phyloP scores from a whole-genome alignment of 176 grass and related monocot genomes.

The Phragmites australis region DNA sequence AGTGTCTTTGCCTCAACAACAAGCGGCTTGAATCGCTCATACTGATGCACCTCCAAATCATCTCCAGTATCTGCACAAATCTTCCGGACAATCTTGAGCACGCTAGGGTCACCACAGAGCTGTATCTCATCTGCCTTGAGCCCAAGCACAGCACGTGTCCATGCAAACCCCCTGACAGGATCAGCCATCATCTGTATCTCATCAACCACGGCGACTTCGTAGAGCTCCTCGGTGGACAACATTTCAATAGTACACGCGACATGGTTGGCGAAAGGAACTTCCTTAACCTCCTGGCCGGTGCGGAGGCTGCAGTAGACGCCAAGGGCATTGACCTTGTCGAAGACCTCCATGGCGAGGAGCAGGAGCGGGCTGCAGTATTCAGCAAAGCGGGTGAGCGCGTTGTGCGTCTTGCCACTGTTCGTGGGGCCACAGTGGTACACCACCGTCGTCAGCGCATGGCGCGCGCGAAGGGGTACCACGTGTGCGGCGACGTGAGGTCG shows the following conservation, averaged over 20 bases:
- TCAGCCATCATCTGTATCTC: conserved; percentile 97
- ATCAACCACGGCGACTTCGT: conserved; percentile 86
- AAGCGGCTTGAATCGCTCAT: conserved; percentile 90
- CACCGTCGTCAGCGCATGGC: conserved; percentile 80
- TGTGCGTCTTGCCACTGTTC: conserved; percentile 97
- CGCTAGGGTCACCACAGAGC: conserved; percentile 90
- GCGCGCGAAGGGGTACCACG: conserved; percentile 93
- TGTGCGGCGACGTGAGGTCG: conserved; percentile 77
- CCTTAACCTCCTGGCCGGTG: conserved; percentile 88
- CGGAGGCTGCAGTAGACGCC: conserved; percentile 91
- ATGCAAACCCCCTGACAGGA: conserved; percentile 71
- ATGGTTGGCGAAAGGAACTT: conserved; percentile 82
- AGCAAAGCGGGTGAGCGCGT: conserved; percentile 72
- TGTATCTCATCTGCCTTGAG: conserved; percentile 97
- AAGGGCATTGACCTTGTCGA: conserved; percentile 78
- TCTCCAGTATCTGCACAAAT: conserved; percentile 77
- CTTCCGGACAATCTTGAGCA: conserved; percentile 70
- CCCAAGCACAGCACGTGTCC: conserved; percentile 83
- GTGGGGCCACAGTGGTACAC: conserved; percentile 94
- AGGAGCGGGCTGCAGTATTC: conserved; percentile 93
- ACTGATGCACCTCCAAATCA: conserved; percentile 69
- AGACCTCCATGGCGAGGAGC: conserved; percentile 97
- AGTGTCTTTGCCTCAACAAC: conserved; percentile 89
- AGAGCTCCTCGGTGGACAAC: conserved; percentile 73
- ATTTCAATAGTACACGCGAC: conserved; percentile 83